These are phyloP conservation scores for Arabidopsis arenosa DNA, from an alignment of 345 rosid genomes.

Conservation along the genomic window DNA sequence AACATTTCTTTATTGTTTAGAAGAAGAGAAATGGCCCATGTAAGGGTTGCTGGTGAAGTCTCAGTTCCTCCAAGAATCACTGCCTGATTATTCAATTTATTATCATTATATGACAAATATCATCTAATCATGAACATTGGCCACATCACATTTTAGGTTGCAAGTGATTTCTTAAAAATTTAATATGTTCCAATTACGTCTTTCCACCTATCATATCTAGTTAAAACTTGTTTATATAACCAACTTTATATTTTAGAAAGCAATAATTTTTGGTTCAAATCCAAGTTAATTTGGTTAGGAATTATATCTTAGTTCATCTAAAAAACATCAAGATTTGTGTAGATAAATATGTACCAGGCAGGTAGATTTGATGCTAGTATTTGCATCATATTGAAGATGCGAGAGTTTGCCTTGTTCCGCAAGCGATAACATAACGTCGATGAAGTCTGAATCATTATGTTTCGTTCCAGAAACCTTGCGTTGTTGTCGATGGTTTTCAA, in stretches of 20 bases:
- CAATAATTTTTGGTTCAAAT: not conserved
- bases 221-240: not conserved
- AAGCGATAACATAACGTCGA: conserved; percentile 62
- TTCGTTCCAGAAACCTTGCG: conserved; percentile 25
- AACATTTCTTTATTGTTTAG: conserved; percentile 52
- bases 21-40: conserved; percentile 68
- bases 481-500: conserved; percentile 46
- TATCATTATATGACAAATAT: not conserved
- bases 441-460: conserved; percentile 39
- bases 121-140: not conserved
- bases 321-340: not conserved
- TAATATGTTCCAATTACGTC: not conserved
- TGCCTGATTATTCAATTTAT: conserved; percentile 42
- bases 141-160: not conserved
- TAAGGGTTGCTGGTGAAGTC: conserved; percentile 52
- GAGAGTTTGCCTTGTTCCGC: conserved; percentile 50
- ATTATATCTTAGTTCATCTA: too few relatives aligned
- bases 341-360: conserved; percentile 52
- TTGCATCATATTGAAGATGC: conserved; percentile 49
- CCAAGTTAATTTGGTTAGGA: not conserved
- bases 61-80: conserved; percentile 61
- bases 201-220: not conserved
- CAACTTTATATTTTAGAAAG: not conserved
- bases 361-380: conserved; percentile 60
- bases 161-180: not conserved